phyloP scores from a whole-genome alignment of 805 yeast genomes.

The Metschnikowia hibisci region DNA sequence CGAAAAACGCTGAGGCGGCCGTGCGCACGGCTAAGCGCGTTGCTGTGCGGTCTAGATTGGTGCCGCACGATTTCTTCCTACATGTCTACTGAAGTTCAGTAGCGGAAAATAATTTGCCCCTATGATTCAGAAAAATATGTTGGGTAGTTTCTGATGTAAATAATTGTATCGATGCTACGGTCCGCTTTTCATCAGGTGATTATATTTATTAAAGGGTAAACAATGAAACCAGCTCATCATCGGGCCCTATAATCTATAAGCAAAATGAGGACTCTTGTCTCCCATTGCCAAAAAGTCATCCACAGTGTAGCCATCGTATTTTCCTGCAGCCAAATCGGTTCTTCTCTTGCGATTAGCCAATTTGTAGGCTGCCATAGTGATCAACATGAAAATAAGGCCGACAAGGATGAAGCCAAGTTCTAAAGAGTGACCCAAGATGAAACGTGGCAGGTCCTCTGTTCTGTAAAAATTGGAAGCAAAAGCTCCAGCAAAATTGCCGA shows the following conservation, averaged over 20 bases:
- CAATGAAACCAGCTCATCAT: constrained; percentile 3
- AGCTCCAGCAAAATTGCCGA: constrained; percentile 38
- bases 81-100: too few relatives aligned
- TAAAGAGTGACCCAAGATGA: constrained; percentile 29
- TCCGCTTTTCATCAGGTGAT: too few relatives aligned
- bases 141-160: neutral
- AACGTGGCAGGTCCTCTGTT: constrained; percentile 25
- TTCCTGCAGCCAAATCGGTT: constrained; percentile 19
- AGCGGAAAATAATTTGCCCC: too few relatives aligned
- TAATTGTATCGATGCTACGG: neutral
- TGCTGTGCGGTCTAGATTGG: constrained; percentile 2
- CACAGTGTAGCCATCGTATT: constrained; percentile 24
- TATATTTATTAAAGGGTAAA: neutral
- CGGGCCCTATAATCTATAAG: constrained; percentile 19
- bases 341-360: constrained; percentile 20
- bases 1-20: constrained; percentile 2
- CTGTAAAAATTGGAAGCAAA: constrained; percentile 33
- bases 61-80: neutral
- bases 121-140: neutral
- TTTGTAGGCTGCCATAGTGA: constrained; percentile 22
- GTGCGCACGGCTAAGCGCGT: neutral
- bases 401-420: constrained; percentile 29
- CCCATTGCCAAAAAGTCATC: constrained; percentile 35
- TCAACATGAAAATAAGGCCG: constrained; percentile 24
- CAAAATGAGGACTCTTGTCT: constrained; percentile 39